Evolutionary conservation across 2,329 filamentous ascomycete species (phyloP), one percentile per base, ranked within the genome.

Genomic region (Passalora sequoiae): DNA sequence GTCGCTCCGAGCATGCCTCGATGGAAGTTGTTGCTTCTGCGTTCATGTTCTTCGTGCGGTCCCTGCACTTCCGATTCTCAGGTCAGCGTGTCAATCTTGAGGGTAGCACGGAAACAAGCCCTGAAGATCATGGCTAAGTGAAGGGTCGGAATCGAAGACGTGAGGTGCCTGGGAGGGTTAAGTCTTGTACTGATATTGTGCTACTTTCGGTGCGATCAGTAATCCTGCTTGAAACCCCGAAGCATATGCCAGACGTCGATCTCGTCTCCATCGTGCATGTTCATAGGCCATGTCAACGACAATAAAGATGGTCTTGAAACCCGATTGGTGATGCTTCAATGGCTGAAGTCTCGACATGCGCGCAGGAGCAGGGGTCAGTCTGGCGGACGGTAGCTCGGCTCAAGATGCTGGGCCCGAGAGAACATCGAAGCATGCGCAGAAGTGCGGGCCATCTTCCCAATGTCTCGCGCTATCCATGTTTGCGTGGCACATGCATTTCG

Each of bases 381-480:
- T 4, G n/a, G 12, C 13, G 17, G 24, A 20, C 8, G 13, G 20
- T 6, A 12, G 33, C 9, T 22, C 33, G 19, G 10, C 6, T 20
- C n/a, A 12, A 9, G 9, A 8, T 20, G 20, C 16, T n/a, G 33
- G 33, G n/a, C n/a, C n/a, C 33, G 8, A 24, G 24, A 24, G 15
- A n/a, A 12, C 20, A 21, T 36, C 16, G 33, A 36, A 24, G 19
- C n/a, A n/a, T 24, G 33, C 33, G 13, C 8, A 24, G 16, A 12
- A 3, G 20, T n/a, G 33, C 33, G 20, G 15, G 9, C 33, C 33
- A 9, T 22, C 19, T 24, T n/a, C 33, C 33, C 24, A 21, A 36
- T 36, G 33, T 8, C 33, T 36, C 33, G 15, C 33, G n/a, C 33
- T 36, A 36, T 17, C 19, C 8, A 36, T 24, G n/a, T 20, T 24